Evolutionary conservation across 441 rosid genomes (phyloP).

Genomic region (Dalechampia spathulata): DNA sequence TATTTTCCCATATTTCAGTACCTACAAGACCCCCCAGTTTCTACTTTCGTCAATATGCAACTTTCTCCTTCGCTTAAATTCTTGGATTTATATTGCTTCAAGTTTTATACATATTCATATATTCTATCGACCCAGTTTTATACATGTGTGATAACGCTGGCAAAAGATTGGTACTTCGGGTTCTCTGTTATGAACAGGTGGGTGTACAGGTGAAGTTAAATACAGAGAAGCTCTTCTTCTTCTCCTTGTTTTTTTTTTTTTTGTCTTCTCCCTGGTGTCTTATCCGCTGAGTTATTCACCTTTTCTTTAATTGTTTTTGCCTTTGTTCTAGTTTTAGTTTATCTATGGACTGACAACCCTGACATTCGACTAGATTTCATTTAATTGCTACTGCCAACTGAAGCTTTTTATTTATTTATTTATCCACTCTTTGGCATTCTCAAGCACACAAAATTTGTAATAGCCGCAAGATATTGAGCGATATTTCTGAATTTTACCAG

Average conservation of each 20-base stretch:
- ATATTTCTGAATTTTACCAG: no score
- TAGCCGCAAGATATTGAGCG: no score
- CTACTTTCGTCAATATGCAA: constrained; percentile 6
- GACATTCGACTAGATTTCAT: constrained; percentile 52
- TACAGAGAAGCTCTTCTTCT: constrained; percentile 13
- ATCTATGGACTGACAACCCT: constrained; percentile 29
- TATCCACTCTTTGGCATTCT: constrained; percentile 4
- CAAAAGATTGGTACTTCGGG: constrained; percentile 2
- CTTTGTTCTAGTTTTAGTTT: constrained; percentile 6
- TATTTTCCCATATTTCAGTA: background rate
- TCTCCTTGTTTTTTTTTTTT: constrained; percentile 13
- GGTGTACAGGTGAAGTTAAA: background rate
- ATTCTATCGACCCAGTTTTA: background rate
- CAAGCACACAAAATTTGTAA: no score
- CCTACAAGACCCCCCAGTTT: no score
- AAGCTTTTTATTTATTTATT: background rate
- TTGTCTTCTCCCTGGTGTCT: constrained; percentile 26
- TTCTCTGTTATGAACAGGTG: background rate
- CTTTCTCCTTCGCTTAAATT: background rate
- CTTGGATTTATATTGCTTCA: background rate
- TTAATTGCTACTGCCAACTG: constrained; percentile 18
- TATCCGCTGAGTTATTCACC: constrained; percentile 9
- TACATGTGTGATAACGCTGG: background rate
- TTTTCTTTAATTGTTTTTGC: background rate
- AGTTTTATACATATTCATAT: background rate